Evolutionary conservation across 495 filamentous ascomycete species (phyloP).

Genomic region (Podospora pseudocomata): DNA sequence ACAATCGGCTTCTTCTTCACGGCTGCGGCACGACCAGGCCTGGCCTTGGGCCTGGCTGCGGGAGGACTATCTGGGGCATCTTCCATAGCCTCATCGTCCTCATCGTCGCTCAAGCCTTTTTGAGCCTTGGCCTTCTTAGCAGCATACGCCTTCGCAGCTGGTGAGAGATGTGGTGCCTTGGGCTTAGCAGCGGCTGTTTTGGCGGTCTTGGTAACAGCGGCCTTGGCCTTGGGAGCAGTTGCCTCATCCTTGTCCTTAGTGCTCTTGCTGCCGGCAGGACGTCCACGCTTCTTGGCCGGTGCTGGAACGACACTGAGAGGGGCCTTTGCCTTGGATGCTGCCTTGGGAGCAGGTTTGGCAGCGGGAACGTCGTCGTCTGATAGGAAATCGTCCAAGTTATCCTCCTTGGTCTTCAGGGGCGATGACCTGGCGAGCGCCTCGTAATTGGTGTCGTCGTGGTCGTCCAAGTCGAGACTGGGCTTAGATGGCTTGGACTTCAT

Average conservation of each 20-base stretch:
- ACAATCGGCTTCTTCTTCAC: slow-evolving; percentile 40
- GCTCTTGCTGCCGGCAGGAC: slow-evolving; percentile 46
- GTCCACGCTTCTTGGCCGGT: slow-evolving; percentile 52
- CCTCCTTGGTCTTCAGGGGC: slow-evolving; percentile 53
- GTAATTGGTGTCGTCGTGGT: slow-evolving; percentile 80
- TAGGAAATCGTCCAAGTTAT: slow-evolving; percentile 58
- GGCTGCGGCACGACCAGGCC: slow-evolving; percentile 47
- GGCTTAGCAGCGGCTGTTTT: slow-evolving; percentile 14
- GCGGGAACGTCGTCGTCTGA: slow-evolving; percentile 56
- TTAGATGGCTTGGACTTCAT: slow-evolving; percentile 52
- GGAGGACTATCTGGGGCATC: slow-evolving; percentile 40
- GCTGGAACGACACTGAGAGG: slow-evolving; percentile 36
- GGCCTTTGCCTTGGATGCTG: slow-evolving; percentile 39
- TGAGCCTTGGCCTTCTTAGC: slow-evolving; percentile 61
- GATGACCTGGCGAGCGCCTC: slow-evolving; percentile 66
- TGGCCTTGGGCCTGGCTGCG: slow-evolving; percentile 39
- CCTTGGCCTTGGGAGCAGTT: slow-evolving; percentile 21
- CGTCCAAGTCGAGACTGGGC: slow-evolving; percentile 51
- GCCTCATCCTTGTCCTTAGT: slow-evolving; percentile 36
- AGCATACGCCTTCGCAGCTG: slow-evolving; percentile 79
- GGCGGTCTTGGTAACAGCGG: background rate
- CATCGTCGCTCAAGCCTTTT: slow-evolving; percentile 37
- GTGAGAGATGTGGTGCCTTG: slow-evolving; percentile 48
- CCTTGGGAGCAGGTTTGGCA: slow-evolving; percentile 41
- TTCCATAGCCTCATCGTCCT: slow-evolving; percentile 33